Evolutionary conservation across 1,139 yeast genomes (phyloP).

Genomic region (Kurtzmaniella quercitrusa): DNA sequence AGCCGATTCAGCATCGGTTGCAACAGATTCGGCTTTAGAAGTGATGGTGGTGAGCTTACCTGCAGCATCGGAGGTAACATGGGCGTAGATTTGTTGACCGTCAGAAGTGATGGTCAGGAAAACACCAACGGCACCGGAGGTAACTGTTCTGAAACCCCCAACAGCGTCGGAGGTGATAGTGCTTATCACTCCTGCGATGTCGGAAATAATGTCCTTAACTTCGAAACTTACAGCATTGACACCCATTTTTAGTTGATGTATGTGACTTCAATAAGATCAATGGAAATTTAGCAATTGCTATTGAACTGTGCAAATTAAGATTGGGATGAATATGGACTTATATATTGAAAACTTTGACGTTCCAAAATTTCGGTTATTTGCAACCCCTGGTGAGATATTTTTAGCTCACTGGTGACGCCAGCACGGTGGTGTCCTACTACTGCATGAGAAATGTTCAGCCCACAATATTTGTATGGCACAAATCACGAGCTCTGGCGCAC

Average conservation of each 20-base stretch:
- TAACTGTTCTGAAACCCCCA: constrained; percentile 11
- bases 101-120: constrained; percentile 10
- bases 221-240: constrained; percentile 22
- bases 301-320: not conserved
- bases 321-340: not conserved
- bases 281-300: not conserved
- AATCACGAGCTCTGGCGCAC: not conserved
- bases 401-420: not conserved
- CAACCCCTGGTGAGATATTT: not conserved
- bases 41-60: constrained; percentile 17
- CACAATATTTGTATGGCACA: not conserved
- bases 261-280: not conserved
- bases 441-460: not conserved
- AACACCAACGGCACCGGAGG: constrained; percentile 13
- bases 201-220: constrained; percentile 9
- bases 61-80: constrained; percentile 9
- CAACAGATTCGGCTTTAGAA: constrained; percentile 14
- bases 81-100: constrained; percentile 9
- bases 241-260: constrained; percentile 9
- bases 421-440: not conserved
- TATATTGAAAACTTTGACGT: not conserved
- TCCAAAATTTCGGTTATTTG: not conserved
- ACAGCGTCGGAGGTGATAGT: constrained; percentile 6
- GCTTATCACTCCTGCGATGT: constrained; percentile 9
- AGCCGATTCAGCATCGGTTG: constrained; percentile 13